These are phyloP conservation scores for Graphiopsis chlorocephala DNA, from an alignment of 2,329 filamentous ascomycete genomes.

Conservation along the genomic window DNA sequence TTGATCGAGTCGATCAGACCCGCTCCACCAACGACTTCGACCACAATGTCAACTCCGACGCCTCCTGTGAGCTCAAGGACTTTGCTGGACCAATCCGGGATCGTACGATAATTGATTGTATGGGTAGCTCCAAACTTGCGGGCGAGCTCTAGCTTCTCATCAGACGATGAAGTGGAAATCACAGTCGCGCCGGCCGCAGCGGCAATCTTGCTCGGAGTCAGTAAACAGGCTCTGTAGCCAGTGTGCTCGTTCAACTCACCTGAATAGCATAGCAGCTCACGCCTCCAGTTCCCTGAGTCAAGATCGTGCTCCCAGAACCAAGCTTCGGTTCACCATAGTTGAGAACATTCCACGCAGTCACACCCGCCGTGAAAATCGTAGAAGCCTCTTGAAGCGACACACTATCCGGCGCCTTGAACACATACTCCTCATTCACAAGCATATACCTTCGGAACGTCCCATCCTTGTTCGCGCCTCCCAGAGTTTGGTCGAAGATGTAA, in stretches of 20 bases:
- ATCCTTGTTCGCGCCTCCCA: constrained; percentile 51
- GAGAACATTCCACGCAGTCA: constrained; percentile 49
- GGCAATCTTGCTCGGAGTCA: neutral
- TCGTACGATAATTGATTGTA: constrained; percentile 59
- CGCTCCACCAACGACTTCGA: constrained; percentile 49
- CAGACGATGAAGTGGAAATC: constrained; percentile 58
- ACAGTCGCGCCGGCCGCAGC: constrained; percentile 40
- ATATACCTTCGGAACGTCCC: constrained; percentile 60
- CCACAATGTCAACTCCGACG: constrained; percentile 44
- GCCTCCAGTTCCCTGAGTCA: constrained; percentile 46
- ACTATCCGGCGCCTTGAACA: constrained; percentile 56
- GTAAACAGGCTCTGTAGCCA: neutral
- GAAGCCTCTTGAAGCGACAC: constrained; percentile 57
- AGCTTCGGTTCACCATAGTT: constrained; percentile 56
- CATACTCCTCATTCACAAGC: constrained; percentile 48
- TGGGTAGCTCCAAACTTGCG: constrained; percentile 56
- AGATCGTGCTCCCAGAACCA: constrained; percentile 22
- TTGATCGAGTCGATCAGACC: constrained; percentile 43
- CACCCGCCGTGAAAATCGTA: constrained; percentile 58
- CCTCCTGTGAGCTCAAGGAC: constrained; percentile 47
- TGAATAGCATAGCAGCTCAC: constrained; percentile 37
- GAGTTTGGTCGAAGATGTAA: constrained; percentile 40
- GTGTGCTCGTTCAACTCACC: neutral
- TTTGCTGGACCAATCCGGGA: constrained; percentile 56
- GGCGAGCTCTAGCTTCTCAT: constrained; percentile 53